These are phyloP conservation scores for Kodamaea derodonti DNA, from an alignment of 1,139 yeast species.

Conservation along the genomic window DNA sequence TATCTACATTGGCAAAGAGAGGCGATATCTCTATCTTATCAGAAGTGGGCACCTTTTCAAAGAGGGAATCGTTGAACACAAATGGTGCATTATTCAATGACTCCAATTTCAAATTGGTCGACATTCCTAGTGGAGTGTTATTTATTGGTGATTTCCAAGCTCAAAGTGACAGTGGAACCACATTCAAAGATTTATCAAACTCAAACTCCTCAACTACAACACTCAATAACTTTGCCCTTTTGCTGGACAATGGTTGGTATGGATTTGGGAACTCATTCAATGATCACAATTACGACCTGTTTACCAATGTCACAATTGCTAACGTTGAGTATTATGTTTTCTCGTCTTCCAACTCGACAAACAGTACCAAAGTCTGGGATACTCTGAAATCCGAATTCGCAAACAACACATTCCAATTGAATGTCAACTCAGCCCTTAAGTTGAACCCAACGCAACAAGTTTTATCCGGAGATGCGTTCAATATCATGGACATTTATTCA, in stretches of 20 bases:
- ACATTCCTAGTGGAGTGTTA: conserved; percentile 20
- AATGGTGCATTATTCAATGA: conserved; percentile 30
- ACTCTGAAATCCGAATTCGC: conserved; percentile 24
- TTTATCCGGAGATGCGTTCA: conserved; percentile 39
- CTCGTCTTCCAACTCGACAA: conserved; percentile 18
- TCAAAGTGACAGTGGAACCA: conserved; percentile 16
- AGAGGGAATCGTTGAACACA: conserved; percentile 12
- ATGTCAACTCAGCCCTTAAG: conserved; percentile 31
- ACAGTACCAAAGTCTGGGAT: conserved; percentile 38
- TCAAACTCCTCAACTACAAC: conserved; percentile 23
- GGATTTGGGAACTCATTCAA: conserved; percentile 37
- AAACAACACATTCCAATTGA: conserved; percentile 29
- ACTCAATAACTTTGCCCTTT: conserved; percentile 35
- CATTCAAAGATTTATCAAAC: conserved; percentile 27
- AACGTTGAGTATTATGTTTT: conserved; percentile 37
- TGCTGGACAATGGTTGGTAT: conserved; percentile 26
- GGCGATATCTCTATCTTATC: conserved; percentile 11
- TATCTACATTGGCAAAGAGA: conserved; percentile 17
- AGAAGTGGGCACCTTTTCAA: not conserved
- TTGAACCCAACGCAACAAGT: conserved; percentile 26
- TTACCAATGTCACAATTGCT: conserved; percentile 34
- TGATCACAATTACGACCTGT: conserved; percentile 23
- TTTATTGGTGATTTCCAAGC: conserved; percentile 34
- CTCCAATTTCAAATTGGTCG: conserved; percentile 23
- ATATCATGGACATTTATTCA: conserved; percentile 30